Evolutionary conservation across 2,329 filamentous ascomycete genomes (phyloP), one percentile per base, ranked within the genome.

Genomic region (Lachnellula occidentalis): DNA sequence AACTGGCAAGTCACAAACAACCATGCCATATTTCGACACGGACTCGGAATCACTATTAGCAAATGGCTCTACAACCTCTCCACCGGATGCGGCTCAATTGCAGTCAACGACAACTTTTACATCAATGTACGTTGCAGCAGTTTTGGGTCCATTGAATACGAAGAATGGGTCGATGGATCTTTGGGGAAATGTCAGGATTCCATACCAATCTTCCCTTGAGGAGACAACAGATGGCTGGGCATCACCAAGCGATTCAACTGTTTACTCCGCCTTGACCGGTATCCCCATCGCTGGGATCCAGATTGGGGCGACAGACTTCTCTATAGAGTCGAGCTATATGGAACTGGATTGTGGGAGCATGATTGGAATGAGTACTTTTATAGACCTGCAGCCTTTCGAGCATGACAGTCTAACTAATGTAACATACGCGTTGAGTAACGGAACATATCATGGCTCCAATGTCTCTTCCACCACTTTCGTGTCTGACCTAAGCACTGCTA

Each of bases 151-250:
- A 15, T 17, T 24, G 8, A 11, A 45, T 22, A 45, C 27, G 17
- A 57, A 57, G 41, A 31, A 34, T 9, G 45, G 51, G 8, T 46
- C 51, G 4, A 51, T 41, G 43, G 55, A 57, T 21, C 45, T 50
- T 31, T 57, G 51, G 51, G 45, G 31, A 11, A 57, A 57, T 14
- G 48, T 57, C n/a, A 54, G 51, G 12, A 57, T 57, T 45, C 55
- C 55, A 9, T 54, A 37, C 8, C 48, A 51, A n/a, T 54, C 55
- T 11, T 57, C 55, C 27, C 48, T 57, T 1, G 17, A 34, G 5
- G 9, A 24, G 6, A 27, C n/a, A 7, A 45, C 27, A 50, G 39
- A 22, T 43, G 51, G 48, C 9, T 57, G 47, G 50, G 37, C 34
- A 5, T 21, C 43, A 3, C 37, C 45, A 17, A 48, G 48, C 17